Base-by-base conservation (phyloP, 139 green algal genomes). In the Coelastrella sp. region DNA sequence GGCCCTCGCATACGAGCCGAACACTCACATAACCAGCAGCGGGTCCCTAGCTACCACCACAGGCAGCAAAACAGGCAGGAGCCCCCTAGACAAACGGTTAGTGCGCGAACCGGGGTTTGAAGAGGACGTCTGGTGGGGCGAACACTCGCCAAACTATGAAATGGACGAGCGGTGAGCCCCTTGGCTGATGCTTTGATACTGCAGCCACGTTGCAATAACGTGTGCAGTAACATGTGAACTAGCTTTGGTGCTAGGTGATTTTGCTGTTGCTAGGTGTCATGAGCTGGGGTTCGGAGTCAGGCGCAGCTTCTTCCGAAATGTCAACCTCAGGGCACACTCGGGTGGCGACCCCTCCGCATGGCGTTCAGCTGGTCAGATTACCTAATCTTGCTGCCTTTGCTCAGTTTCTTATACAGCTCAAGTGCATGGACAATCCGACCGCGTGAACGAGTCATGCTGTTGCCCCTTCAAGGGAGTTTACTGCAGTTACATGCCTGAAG, bases 11-110 rank as follows among this genome's bases (percentile, higher is more conserved):
- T 65, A 78, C 19, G 81, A 87, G 81, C 81, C 81, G 7, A 68
- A n/a, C 23, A 54, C 81, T 17, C 61, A 77, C 7, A 23, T 88
- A 6, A 73, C 74, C 54, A 88, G 68, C 83, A 88, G 83, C 19
- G 83, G 83, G 7, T 66, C 83, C 10, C 56, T 88, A 7, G 83
- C 68, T 4, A 57, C 54, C 17, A 80, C 7, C 83, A 84, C 57
- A n/a, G 97, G 97, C n/a, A 94, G 94, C 47, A 98, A 97, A 93
- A 99, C 97, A 65, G 97, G 97, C 5, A 96, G 97, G 32, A 97
- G 92, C 57, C 97, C 97, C 71, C 95, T 94, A 47, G 97, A 99
- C 96, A 99, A 99, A 96, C 95, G 97, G 56, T 93, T 99, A 3
- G 97, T 99, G 86, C 92, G 93, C 3, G 96, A 99, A 85, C 58